Evolutionary conservation across 164 flowering plant genomes (phyloP).

Genomic region (Aristolochia fimbriata): DNA sequence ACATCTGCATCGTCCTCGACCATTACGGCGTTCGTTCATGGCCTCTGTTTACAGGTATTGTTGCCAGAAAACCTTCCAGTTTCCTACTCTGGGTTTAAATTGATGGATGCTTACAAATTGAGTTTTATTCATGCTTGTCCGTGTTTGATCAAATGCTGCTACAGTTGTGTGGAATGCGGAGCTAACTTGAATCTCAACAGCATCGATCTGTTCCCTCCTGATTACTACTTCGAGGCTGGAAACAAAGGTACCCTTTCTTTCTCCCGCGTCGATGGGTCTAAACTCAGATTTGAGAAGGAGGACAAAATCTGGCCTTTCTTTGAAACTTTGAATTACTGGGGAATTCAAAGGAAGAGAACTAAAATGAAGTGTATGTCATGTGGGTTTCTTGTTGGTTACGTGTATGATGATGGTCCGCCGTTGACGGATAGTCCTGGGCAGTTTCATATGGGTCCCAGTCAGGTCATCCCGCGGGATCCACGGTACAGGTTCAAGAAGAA

Average conservation of each 20-base stretch:
- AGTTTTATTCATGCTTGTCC: too few relatives aligned
- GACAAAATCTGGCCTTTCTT: slow-evolving; percentile 86
- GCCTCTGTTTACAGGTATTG: too few relatives aligned
- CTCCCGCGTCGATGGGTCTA: slow-evolving; percentile 47
- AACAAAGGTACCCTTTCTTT: slow-evolving; percentile 84
- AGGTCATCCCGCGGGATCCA: slow-evolving; percentile 80
- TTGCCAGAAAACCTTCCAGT: too few relatives aligned
- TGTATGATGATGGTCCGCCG: slow-evolving; percentile 95
- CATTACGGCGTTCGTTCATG: too few relatives aligned
- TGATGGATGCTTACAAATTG: too few relatives aligned
- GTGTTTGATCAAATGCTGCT: neutral
- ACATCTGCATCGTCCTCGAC: too few relatives aligned
- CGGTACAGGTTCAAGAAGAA: slow-evolving; percentile 80
- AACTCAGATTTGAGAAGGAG: slow-evolving; percentile 62
- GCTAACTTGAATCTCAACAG: slow-evolving; percentile 51
- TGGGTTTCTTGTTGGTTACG: slow-evolving; percentile 53
- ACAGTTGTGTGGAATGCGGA: slow-evolving; percentile 58
- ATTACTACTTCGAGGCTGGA: slow-evolving; percentile 87
- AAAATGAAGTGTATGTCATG: slow-evolving; percentile 69
- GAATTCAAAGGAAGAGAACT: slow-evolving; percentile 71
- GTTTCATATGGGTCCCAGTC: slow-evolving; percentile 83
- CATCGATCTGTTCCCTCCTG: slow-evolving; percentile 55
- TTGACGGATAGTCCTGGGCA: slow-evolving; percentile 62
- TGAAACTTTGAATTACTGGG: slow-evolving; percentile 94
- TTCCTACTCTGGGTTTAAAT: too few relatives aligned